A percentile compares a stretch with the other conserved stretches of the same genome.
These are phyloP conservation scores for Wickerhamomyces ciferrii DNA, from an alignment of 805 yeast species.

Conservation along the genomic window DNA sequence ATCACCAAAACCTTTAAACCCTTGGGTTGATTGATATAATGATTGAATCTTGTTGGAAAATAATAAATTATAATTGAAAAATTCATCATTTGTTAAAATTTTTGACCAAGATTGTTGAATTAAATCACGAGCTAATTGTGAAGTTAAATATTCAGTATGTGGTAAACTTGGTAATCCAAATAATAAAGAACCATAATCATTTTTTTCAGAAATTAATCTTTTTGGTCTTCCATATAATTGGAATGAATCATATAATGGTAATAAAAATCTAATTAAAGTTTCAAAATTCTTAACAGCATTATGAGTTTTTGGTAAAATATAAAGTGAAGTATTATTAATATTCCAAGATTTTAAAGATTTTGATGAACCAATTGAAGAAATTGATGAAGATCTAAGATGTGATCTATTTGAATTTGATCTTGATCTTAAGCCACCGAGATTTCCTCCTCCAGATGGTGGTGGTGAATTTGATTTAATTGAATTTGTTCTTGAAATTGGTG, in stretches of 20 bases:
- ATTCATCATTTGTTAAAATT: background rate
- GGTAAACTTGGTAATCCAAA: slow-evolving; percentile 77
- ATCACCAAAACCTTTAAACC: slow-evolving; percentile 12
- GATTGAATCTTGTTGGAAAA: slow-evolving; percentile 2
- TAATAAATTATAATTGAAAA: slow-evolving; percentile 4
- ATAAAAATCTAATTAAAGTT: slow-evolving; percentile 63
- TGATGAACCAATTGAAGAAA: slow-evolving; percentile 5
- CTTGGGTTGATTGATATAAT: background rate
- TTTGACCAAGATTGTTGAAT: slow-evolving; percentile 14
- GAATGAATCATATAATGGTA: slow-evolving; percentile 69
- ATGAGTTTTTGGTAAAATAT: slow-evolving; percentile 66
- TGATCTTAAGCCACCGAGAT: too few relatives aligned
- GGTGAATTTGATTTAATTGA: background rate
- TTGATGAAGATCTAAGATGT: slow-evolving; percentile 5
- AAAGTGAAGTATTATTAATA: slow-evolving; percentile 24
- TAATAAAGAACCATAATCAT: slow-evolving; percentile 47
- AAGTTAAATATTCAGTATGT: slow-evolving; percentile 47
- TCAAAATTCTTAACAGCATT: slow-evolving; percentile 69
- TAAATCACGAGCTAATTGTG: slow-evolving; percentile 3
- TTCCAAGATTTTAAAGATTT: slow-evolving; percentile 5
- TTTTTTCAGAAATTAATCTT: slow-evolving; percentile 53
- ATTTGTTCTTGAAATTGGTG: slow-evolving; percentile 5
- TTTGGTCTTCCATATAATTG: slow-evolving; percentile 71
- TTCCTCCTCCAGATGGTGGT: background rate
- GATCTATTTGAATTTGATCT: slow-evolving; percentile 4